Conservation (phyloP, 495 filamentous ascomycete genomes). For the Peziza echinospora region DNA sequence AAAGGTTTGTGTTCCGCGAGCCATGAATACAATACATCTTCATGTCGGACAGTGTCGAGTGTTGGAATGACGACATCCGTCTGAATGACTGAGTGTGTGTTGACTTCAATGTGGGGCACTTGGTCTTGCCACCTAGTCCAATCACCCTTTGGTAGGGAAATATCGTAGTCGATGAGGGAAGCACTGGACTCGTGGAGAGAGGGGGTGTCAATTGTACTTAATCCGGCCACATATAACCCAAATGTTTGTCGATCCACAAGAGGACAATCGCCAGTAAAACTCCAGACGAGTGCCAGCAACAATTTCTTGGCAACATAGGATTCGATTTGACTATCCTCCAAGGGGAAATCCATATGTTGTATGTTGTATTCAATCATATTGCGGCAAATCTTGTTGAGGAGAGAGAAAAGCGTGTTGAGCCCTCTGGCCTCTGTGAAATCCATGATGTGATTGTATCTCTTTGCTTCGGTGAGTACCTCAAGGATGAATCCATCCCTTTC, state of each 20-base stretch:
- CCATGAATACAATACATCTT: slow-evolving; percentile 97
- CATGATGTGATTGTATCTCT: slow-evolving; percentile 85
- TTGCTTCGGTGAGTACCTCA: slow-evolving; percentile 52
- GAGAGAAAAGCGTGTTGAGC: slow-evolving; percentile 79
- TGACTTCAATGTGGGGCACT: slow-evolving; percentile 84
- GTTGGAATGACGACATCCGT: slow-evolving; percentile 97
- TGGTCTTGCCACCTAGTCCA: slow-evolving; percentile 89
- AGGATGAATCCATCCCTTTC: slow-evolving; percentile 55
- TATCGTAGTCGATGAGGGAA: slow-evolving; percentile 89
- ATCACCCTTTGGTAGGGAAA: slow-evolving; percentile 60
- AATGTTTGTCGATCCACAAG: slow-evolving; percentile 69
- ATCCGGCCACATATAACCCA: slow-evolving; percentile 54
- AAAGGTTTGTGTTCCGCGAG: slow-evolving; percentile 95
- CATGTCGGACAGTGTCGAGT: slow-evolving; percentile 85
- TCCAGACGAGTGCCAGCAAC: slow-evolving; percentile 78
- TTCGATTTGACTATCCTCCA: slow-evolving; percentile 74
- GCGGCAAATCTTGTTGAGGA: slow-evolving; percentile 79
- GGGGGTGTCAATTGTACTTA: slow-evolving; percentile 69
- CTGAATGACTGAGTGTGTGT: slow-evolving; percentile 90
- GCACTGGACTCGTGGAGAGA: slow-evolving; percentile 42
- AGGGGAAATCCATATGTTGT: slow-evolving; percentile 79
- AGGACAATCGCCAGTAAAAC: slow-evolving; percentile 84
- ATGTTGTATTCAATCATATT: slow-evolving; percentile 87
- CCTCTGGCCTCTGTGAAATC: slow-evolving; percentile 80
- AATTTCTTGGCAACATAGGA: slow-evolving; percentile 80